Conservation (phyloP, 129 eudicot species). For the Daucus carota region DH1_v3.0 NC_030386.2:32001001-32001500, state of each 20-base stretch:
- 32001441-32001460: constrained; percentile 96
- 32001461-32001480: constrained; percentile 96
- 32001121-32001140: constrained; percentile 72
- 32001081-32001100: constrained; percentile 60
- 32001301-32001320: constrained; percentile 24
- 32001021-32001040: constrained; percentile 97
- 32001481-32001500: constrained; percentile 92
- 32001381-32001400: constrained; percentile 79
- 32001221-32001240: constrained; percentile 93
- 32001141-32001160: constrained; percentile 78
- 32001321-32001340: constrained; percentile 24
- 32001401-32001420: constrained; percentile 74
- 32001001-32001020: constrained; percentile 92
- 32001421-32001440: constrained; percentile 92
- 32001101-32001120: constrained; percentile 60
- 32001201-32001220: constrained; percentile 91
- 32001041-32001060: constrained; percentile 67
- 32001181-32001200: constrained; percentile 57
- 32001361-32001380: constrained; percentile 40
- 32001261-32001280: constrained; percentile 92
- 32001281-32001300: constrained; percentile 90
- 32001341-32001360: constrained; percentile 13
- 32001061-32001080: constrained; percentile 81
- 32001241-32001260: constrained; percentile 96
- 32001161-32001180: constrained; percentile 70